Conservation (phyloP, 352 stramenopile species). For the Plasmopara viticola region DNA sequence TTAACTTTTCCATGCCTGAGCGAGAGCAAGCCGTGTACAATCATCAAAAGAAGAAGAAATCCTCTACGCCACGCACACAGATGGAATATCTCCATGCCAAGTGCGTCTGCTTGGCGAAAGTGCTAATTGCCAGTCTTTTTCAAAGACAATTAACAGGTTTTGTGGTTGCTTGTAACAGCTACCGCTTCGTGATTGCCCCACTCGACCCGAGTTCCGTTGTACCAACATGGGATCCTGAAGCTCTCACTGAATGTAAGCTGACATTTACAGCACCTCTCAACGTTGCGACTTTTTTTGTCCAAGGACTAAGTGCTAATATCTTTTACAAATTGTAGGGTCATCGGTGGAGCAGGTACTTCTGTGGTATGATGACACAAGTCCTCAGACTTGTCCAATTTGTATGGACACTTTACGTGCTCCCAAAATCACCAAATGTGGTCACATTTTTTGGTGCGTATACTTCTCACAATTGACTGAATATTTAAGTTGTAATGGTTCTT, state of each 20-base stretch:
- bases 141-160: background rate
- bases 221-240: slow-evolving; percentile 65
- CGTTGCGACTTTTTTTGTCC: background rate
- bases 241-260: slow-evolving; percentile 70
- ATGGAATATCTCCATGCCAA: slow-evolving; percentile 84
- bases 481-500: background rate
- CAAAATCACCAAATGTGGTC: slow-evolving; percentile 84
- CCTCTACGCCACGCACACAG: slow-evolving; percentile 52
- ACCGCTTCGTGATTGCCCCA: slow-evolving; percentile 74
- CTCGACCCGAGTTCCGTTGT: slow-evolving; percentile 37
- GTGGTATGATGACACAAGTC: slow-evolving; percentile 57
- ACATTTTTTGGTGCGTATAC: slow-evolving; percentile 72
- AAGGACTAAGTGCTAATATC: background rate
- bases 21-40: slow-evolving; percentile 40
- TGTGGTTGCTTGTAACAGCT: slow-evolving; percentile 30
- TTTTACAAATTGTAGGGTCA: slow-evolving; percentile 37
- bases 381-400: slow-evolving; percentile 71
- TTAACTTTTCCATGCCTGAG: slow-evolving; percentile 79
- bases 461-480: background rate
- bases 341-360: slow-evolving; percentile 80
- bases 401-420: slow-evolving; percentile 68
- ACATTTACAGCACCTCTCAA: background rate
- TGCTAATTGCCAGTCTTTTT: too few species aligned
- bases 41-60: slow-evolving; percentile 65
- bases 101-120: slow-evolving; percentile 28